Conservation (phyloP, 441 rosid species). For the Mallotus repandus region DNA sequence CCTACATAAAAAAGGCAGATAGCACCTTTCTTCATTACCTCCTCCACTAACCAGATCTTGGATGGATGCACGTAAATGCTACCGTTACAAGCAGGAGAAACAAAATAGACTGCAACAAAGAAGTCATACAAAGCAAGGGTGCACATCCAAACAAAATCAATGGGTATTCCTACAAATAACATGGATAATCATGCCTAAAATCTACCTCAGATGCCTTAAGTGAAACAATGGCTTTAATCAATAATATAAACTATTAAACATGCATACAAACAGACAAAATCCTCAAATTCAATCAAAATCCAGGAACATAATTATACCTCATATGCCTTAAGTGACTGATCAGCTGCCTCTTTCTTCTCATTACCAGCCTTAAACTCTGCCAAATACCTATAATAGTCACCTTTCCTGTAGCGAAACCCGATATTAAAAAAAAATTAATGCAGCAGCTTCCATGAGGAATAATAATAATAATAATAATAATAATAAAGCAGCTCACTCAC, state of each 20-base stretch:
- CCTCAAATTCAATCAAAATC: neutral
- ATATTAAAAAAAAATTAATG: neutral
- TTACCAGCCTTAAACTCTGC: slow-evolving; percentile 48
- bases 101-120: neutral
- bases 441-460: neutral
- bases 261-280: neutral
- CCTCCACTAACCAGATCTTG: neutral
- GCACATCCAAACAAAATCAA: no score
- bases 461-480: neutral
- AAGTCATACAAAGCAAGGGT: no score
- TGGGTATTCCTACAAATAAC: neutral
- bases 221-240: no score
- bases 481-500: slow-evolving; percentile 5
- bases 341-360: slow-evolving; percentile 56
- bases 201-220: no score
- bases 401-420: slow-evolving; percentile 40
- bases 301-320: slow-evolving; percentile 25
- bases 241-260: no score
- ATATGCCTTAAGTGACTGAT: slow-evolving; percentile 53
- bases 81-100: neutral
- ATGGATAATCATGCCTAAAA: neutral
- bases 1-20: slow-evolving; percentile 4
- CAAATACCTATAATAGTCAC: slow-evolving; percentile 53
- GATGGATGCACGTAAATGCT: neutral
- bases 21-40: neutral